A percentile compares a stretch with the other conserved stretches of the same genome.
Evolutionary conservation across 2,329 filamentous ascomycete species (phyloP).

Genomic region (Penicillium vulpinum): DNA sequence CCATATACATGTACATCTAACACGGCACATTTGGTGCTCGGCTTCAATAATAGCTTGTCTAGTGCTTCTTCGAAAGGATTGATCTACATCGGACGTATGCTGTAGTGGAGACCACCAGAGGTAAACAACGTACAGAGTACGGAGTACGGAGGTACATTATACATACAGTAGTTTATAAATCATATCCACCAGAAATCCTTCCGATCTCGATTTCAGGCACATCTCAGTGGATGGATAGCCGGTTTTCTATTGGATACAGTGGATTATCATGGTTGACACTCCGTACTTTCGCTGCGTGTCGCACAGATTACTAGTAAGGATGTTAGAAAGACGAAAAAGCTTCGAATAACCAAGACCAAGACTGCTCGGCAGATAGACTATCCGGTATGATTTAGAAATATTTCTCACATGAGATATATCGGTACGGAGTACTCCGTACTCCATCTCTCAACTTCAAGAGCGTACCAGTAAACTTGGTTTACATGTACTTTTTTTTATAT

Average conservation of each 20-base stretch:
- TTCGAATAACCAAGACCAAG: not conserved
- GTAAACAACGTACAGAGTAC: not conserved
- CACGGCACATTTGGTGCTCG: not conserved
- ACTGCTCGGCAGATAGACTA: not conserved
- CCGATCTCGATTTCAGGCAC: conserved; percentile 2
- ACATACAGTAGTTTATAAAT: not conserved
- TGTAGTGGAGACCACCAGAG: not conserved
- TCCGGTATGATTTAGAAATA: too few relatives aligned
- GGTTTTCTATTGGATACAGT: not conserved
- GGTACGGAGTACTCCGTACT: too few relatives aligned
- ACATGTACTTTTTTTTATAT: not conserved
- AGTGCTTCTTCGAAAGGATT: not conserved
- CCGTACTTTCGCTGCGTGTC: not conserved
- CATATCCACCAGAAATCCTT: conserved; percentile 1
- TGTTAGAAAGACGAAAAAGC: not conserved
- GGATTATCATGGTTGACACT: not conserved
- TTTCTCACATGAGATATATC: too few relatives aligned
- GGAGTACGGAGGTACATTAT: not conserved
- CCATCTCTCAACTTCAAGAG: not conserved
- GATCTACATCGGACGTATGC: not conserved
- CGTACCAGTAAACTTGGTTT: too few relatives aligned
- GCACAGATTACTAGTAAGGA: not conserved
- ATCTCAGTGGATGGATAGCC: not conserved
- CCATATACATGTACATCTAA: not conserved
- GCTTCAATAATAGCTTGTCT: not conserved